Conservation (phyloP, 2,329 filamentous ascomycete species). For the Boeremia lycopersici region DNA sequence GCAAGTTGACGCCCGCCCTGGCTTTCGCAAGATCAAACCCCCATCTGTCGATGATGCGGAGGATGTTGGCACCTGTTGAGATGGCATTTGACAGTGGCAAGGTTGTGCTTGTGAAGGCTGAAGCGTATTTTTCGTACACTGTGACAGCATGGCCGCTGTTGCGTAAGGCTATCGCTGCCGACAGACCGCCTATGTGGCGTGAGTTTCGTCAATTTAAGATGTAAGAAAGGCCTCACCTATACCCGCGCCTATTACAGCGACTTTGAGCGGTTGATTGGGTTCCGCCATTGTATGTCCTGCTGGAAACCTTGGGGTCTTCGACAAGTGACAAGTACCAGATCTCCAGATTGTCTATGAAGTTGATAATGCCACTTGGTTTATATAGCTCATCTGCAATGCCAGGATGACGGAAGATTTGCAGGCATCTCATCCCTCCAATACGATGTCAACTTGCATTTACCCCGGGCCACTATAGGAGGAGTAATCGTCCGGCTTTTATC, state of each 20-base stretch:
- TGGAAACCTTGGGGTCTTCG: background rate
- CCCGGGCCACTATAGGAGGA: background rate
- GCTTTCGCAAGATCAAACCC: conserved; percentile 5
- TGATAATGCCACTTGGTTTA: background rate
- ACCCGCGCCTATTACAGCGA: conserved; percentile 4
- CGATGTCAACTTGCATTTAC: background rate
- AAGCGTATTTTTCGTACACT: conserved; percentile 70
- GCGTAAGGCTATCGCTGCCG: conserved; percentile 57
- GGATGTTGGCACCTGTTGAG: conserved; percentile 3
- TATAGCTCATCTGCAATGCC: background rate
- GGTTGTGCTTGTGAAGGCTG: conserved; percentile 47
- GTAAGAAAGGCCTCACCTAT: background rate
- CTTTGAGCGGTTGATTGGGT: background rate
- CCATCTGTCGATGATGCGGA: conserved; percentile 7
- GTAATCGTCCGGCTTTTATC: too few relatives aligned
- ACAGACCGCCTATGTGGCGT: conserved; percentile 52
- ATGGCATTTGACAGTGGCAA: conserved; percentile 5
- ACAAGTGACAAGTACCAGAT: background rate
- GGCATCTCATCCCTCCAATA: background rate
- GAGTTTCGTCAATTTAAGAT: background rate
- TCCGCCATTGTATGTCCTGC: background rate
- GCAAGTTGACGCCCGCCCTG: background rate
- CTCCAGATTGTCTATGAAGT: background rate
- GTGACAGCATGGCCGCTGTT: conserved; percentile 62
- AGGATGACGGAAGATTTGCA: background rate